Conservation (phyloP, 108 stramenopile genomes). For the Stephanodiscus minutulus region DNA sequence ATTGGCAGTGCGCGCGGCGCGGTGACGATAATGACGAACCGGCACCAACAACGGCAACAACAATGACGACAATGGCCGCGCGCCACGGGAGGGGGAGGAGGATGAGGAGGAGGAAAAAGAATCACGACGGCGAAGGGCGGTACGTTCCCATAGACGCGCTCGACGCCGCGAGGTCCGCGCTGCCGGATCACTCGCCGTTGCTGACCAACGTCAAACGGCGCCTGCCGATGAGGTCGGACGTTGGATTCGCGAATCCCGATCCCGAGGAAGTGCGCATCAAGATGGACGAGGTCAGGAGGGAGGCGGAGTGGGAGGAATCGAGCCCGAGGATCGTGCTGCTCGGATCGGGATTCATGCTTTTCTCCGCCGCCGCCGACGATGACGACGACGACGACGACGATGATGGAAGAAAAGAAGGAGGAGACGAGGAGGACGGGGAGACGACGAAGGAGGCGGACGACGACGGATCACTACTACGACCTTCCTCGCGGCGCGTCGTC, state of each 20-base stretch:
- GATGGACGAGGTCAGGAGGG: slow-evolving; percentile 68
- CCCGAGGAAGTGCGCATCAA: slow-evolving; percentile 66
- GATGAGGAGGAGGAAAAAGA: neutral
- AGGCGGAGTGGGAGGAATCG: slow-evolving; percentile 85
- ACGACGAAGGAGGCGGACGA: no score
- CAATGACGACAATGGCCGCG: neutral
- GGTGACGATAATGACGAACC: neutral
- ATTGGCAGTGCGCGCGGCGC: neutral
- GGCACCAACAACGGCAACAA: neutral
- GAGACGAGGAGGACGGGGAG: no score
- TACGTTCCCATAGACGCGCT: slow-evolving; percentile 68
- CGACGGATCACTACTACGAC: no score
- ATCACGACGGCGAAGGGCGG: slow-evolving; percentile 46
- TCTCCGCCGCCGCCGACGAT: neutral
- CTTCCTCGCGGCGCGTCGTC: no score
- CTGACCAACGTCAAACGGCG: slow-evolving; percentile 65
- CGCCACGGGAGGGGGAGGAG: neutral
- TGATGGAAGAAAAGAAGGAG: no score
- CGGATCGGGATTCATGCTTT: slow-evolving; percentile 39
- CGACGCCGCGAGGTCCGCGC: slow-evolving; percentile 32
- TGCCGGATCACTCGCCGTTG: slow-evolving; percentile 63
- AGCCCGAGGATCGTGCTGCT: slow-evolving; percentile 77
- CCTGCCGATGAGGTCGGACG: slow-evolving; percentile 77
- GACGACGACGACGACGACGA: neutral
- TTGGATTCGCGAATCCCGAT: slow-evolving; percentile 77